Percentiles rank a stretch among this genome's conserved stretches.
Conservation (phyloP, 2,329 filamentous ascomycete genomes). For the Myriosclerotinia curreyana region DNA sequence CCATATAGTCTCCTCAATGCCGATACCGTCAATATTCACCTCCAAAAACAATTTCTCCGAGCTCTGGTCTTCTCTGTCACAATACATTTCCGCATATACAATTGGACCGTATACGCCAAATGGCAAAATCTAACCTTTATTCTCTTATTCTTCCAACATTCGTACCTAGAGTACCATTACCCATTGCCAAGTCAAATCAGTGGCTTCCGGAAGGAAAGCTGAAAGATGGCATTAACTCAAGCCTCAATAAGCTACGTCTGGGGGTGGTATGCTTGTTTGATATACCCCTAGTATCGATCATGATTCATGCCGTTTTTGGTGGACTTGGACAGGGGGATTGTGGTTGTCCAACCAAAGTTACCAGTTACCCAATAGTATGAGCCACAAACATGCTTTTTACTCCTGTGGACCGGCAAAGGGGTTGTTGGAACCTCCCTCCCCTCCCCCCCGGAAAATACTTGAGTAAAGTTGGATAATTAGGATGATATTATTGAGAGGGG, state of each 20-base stretch:
- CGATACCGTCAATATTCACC: background rate
- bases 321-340: background rate
- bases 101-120: background rate
- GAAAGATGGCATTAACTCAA: constrained; percentile 15
- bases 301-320: background rate
- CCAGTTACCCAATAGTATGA: background rate
- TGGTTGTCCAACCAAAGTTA: background rate
- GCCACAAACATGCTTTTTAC: no score
- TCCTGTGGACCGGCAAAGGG: background rate
- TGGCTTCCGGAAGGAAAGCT: constrained; percentile 18
- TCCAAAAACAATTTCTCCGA: constrained; percentile 1
- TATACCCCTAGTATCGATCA: background rate
- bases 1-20: background rate
- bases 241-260: constrained; percentile 2
- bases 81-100: background rate
- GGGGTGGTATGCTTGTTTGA: constrained; percentile 7
- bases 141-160: background rate
- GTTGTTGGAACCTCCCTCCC: no score
- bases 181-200: background rate
- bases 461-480: background rate
- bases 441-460: background rate
- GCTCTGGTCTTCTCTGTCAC: background rate
- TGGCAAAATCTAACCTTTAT: background rate
- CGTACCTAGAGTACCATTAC: background rate
- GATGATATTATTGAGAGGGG: background rate